Conservation (phyloP, 495 filamentous ascomycete species). For the Penicillium fimorum region DNA sequence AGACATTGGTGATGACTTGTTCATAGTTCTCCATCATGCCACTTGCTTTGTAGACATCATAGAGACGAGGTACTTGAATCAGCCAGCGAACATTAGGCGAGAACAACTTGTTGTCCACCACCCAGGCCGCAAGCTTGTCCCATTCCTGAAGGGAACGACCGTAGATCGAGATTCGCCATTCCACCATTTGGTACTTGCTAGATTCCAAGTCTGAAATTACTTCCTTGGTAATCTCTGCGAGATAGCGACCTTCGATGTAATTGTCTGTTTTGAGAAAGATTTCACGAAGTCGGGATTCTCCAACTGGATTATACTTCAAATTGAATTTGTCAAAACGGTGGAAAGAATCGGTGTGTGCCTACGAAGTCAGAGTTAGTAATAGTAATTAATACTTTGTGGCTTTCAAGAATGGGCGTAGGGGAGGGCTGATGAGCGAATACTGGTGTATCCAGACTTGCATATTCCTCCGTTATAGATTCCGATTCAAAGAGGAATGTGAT, state of each 20-base stretch:
- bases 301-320: constrained; percentile 96
- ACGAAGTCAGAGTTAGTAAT: constrained; percentile 1
- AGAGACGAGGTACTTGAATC: constrained; percentile 90
- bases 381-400: background rate
- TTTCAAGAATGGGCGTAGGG: background rate
- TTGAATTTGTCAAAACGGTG: constrained; percentile 99
- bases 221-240: constrained; percentile 96
- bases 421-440: background rate
- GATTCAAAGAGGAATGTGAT: background rate
- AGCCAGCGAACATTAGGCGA: constrained; percentile 98
- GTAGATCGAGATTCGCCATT: constrained; percentile 98
- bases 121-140: constrained; percentile 97
- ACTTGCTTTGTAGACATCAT: constrained; percentile 90
- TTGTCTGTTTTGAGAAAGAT: constrained; percentile 99
- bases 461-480: background rate
- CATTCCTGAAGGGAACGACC: constrained; percentile 89
- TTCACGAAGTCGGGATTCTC: constrained; percentile 88
- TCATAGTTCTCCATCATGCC: constrained; percentile 85
- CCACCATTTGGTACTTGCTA: constrained; percentile 99
- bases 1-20: constrained; percentile 86
- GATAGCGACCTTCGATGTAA: constrained; percentile 90
- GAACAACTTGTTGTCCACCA: constrained; percentile 97
- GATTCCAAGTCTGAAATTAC: constrained; percentile 97
- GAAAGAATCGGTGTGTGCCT: constrained; percentile 97
- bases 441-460: background rate